Evolutionary conservation across 2,329 filamentous ascomycete genomes (phyloP).

Genomic region (Sporothrix globosa): DNA sequence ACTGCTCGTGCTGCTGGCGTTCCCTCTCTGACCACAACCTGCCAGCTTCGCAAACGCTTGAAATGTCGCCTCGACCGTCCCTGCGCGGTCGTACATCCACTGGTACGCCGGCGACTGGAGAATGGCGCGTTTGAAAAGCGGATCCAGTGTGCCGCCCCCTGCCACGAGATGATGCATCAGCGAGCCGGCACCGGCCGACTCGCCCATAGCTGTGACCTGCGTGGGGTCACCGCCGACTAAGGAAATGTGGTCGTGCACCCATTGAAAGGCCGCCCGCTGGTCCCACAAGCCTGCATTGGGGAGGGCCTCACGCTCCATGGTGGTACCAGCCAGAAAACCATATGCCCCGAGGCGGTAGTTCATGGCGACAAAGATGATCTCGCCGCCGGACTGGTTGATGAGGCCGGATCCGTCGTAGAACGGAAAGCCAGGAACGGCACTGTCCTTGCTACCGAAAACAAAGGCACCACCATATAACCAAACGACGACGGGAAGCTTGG

Average conservation of each 20-base stretch:
- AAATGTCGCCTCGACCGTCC: conserved; percentile 41
- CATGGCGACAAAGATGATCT: conserved; percentile 51
- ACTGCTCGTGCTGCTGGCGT: conserved; percentile 29
- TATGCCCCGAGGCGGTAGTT: conserved; percentile 56
- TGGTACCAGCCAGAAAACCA: conserved; percentile 52
- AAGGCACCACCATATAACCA: conserved; percentile 54
- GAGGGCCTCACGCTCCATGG: conserved; percentile 48
- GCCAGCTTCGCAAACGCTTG: conserved; percentile 43
- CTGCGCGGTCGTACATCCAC: conserved; percentile 44
- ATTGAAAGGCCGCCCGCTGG: conserved; percentile 52
- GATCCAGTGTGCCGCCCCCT: conserved; percentile 48
- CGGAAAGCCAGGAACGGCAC: conserved; percentile 42
- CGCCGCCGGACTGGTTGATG: conserved; percentile 44
- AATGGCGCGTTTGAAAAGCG: conserved; percentile 47
- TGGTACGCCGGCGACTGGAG: conserved; percentile 46
- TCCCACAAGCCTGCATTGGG: conserved; percentile 52
- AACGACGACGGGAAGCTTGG: conserved; percentile 49
- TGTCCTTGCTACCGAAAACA: conserved; percentile 49
- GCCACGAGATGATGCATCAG: conserved; percentile 56
- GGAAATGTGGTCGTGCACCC: conserved; percentile 53
- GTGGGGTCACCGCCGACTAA: conserved; percentile 53
- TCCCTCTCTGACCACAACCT: conserved; percentile 39
- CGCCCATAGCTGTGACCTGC: conserved; percentile 54
- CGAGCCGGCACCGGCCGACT: conserved; percentile 56
- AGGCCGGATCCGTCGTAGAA: conserved; percentile 48